Base-by-base conservation (phyloP, 306 rosid genomes). In the Fagus sylvatica region DNA sequence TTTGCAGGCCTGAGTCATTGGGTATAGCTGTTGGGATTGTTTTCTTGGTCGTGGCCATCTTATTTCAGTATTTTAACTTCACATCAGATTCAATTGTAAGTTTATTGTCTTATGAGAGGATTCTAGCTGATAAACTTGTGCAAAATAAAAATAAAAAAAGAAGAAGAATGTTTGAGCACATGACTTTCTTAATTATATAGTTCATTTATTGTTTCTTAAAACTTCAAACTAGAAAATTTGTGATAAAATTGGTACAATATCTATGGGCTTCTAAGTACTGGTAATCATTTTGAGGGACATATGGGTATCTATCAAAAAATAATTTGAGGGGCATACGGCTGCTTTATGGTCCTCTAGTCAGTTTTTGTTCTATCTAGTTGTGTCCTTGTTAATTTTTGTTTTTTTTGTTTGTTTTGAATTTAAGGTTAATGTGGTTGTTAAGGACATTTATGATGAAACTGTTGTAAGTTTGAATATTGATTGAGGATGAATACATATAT, bases 51-150 rank as follows among this genome's bases (percentile, higher is more conserved):
- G 66, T 93, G 82, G 88, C 89, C 78, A 90, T 91, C 83, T 75
- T 91, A 71, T 95, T 95, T 86, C 97, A 93, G 89, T 91, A 89
- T 82, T 95, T 93, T 81, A 92, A 94, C 88, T 91, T 92, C 85
- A 86, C 96, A 17, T 84, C 88, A 51, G 98, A 95, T 88, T 95
- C 98, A 76, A 88, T 77, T 82, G 98, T 92, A 84, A 90, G 94
- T 72, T 36, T 74, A 12, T 40, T 34, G 46, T 41, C n/a, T 16
- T 69, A 37, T 51, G n/a, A 39, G 16, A 46, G n/a, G 28, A 5
- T 36, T 5, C 4, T 36, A 34, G 19, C 33, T 62, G 19, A 62
- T 16, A 15, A 59, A 15, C 69, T 62, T 62, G 42, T 34, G 1
- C 69, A 36, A 36, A 64, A 64, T 5, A 3, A 36, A 64, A 36